Evolutionary conservation across 495 filamentous ascomycete genomes (phyloP), one percentile per base, ranked within the genome.

Genomic region (Penicillium bovifimosum): DNA sequence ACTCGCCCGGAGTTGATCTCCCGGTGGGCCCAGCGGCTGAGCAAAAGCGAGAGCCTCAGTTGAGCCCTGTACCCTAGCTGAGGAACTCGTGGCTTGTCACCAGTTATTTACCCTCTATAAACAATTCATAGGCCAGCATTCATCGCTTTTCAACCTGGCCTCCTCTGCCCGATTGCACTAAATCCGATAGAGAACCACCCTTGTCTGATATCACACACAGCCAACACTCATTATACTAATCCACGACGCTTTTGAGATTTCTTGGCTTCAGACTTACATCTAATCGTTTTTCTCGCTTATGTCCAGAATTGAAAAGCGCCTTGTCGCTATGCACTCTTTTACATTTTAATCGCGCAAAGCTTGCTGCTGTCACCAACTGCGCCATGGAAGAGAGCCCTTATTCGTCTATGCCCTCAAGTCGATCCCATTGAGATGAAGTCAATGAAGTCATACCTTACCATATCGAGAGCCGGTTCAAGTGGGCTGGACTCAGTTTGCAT

Each of bases 321-420:
- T 60, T 33, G 50, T 58, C 46, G 53, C 51, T 32, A 33, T 55
- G 56, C 60, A 63, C 41, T 35, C 14, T 18, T 9, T 35, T 7
- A 13, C 44, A 35, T 35, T 36, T 36, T 46, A 33, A 39, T 53
- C 46, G 33, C 34, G 46, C 46, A 38, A n/a, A 39, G 17, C 50
- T 56, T 55, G 52, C 52, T 56, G 55, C 58, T 67, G 66, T 71
- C 66, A 70, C 64, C 70, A 73, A 73, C 68, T 68, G 70, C 63
- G 61, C 64, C 59, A 54, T 50, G 31, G 29, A 31, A 44, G 27
- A 38, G 46, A 31, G 50, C 34, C 34, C 42, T 29, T 46, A 46
- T 53, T 39, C 33, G 32, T 31, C 33, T 47, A 16, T 7, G 13
- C 2, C 2, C 28, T 16, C 13, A 13, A 52, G 32, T 28, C 40